Percentiles rank a stretch among this genome's conserved stretches.
Evolutionary conservation across 1,284 basidiomycete genomes (phyloP).

Genomic region (Cutaneotrichosporon spelunceum): DNA sequence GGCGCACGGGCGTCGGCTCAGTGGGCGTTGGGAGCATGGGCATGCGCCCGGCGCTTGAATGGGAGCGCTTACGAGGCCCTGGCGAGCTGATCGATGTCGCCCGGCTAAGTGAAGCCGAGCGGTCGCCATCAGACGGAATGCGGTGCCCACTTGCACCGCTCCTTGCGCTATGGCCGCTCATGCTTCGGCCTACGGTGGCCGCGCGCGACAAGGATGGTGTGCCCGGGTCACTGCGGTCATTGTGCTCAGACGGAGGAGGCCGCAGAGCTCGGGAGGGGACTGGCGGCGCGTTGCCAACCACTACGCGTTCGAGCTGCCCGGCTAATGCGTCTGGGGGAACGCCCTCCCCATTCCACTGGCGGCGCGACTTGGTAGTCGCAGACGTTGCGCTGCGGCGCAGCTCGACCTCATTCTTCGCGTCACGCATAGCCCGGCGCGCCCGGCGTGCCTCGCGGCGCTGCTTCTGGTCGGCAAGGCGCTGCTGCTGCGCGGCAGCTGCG

Average conservation of each 20-base stretch:
- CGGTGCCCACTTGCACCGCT: constrained; percentile 3
- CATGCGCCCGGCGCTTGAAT: constrained; percentile 10
- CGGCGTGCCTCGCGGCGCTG: constrained; percentile 21
- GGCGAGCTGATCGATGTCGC: not conserved
- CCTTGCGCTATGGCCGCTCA: constrained; percentile 7
- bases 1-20: constrained; percentile 14
- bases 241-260: constrained; percentile 6
- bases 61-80: constrained; percentile 10
- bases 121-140: constrained; percentile 3
- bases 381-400: constrained; percentile 19
- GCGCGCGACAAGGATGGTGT: constrained; percentile 3
- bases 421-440: constrained; percentile 17
- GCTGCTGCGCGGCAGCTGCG: constrained; percentile 34
- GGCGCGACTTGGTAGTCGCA: not conserved
- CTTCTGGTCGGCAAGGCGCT: constrained; percentile 8
- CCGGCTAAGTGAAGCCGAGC: constrained; percentile 5
- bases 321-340: constrained; percentile 38
- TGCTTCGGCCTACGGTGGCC: constrained; percentile 4
- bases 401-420: constrained; percentile 8
- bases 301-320: constrained; percentile 32
- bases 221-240: not conserved
- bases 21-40: not conserved
- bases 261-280: constrained; percentile 2
- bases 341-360: constrained; percentile 47
- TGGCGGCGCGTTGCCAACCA: constrained; percentile 1